Evolutionary conservation across 306 rosid species (phyloP), one percentile per base, ranked within the genome.

Genomic region (Lablab purpureus): DNA sequence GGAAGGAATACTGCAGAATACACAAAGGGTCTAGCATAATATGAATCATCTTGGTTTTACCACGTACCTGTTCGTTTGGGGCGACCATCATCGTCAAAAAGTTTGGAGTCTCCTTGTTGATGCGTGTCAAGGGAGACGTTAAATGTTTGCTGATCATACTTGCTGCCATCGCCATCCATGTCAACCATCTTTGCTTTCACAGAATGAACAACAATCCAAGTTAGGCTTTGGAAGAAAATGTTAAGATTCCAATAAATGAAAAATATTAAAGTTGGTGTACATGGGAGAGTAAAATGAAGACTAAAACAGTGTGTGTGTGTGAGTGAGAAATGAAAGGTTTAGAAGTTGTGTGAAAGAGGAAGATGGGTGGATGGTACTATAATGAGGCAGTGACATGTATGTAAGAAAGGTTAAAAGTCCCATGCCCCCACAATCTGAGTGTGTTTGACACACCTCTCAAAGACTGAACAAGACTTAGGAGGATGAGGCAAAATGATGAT

Each of bases 1-100:
- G 6, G 21, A 18, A 51, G 12, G 3, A 28, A 59, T 17, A 73
- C 32, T 28, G 0, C 4, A 28, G 32, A 28, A 28, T 28, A 28
- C 32, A 32, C 37, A 32, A 32, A 32, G 37, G 37, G 7, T 32
- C 7, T 32, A 32, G 37, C 37, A 32, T 43, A 74, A 54, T 14
- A 6, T 21, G 27, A 12, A 41, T 3, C 2, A 76, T 34, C 6
- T 9, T 36, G 54, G 2, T 37, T 67, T 67, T 43, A 13, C 7
- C 50, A 40, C 3, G 45, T 40, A 94, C 98, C 98, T 0, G 92
- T 89, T 89, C 98, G 23, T 78, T 91, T 91, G 80, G 88, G 86
- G 50, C 93, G 97, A 47, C 98, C 98, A 56, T 94, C 98, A n/a
- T 94, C 96, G 30, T 94, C 97, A 11, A 74, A 88, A 69, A 82